These are phyloP conservation scores for Primulina eburnea DNA, from an alignment of 257 asterid species.

Conservation along the genomic window DNA sequence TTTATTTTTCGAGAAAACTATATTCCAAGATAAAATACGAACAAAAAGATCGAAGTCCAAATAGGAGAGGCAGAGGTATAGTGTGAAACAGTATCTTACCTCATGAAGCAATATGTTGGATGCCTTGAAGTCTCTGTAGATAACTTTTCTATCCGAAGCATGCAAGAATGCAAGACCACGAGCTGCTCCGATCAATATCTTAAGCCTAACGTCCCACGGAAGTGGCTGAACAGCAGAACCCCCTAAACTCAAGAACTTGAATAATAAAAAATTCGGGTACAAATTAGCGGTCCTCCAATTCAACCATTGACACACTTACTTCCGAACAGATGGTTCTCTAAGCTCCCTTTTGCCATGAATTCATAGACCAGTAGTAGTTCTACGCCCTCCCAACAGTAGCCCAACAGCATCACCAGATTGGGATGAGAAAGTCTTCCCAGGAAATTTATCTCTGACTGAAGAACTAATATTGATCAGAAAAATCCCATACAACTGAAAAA, in stretches of 20 bases:
- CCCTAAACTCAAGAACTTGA: conserved; percentile 27
- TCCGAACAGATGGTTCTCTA: conserved; percentile 93
- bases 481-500: not conserved
- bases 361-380: conserved; percentile 85
- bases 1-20: no score
- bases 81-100: conserved; percentile 25
- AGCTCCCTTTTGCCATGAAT: conserved; percentile 93
- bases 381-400: conserved; percentile 75
- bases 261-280: no score
- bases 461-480: conserved; percentile 1
- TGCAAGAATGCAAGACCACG: conserved; percentile 54
- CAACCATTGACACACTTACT: conserved; percentile 41
- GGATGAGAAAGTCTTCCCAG: conserved; percentile 84
- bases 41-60: not conserved
- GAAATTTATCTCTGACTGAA: conserved; percentile 75
- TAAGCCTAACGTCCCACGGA: conserved; percentile 46
- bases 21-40: no score
- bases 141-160: conserved; percentile 38
- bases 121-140: conserved; percentile 55
- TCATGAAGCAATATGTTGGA: conserved; percentile 57
- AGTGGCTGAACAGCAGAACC: conserved; percentile 52
- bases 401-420: conserved; percentile 74
- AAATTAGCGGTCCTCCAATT: not conserved
- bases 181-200: conserved; percentile 52
- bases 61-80: not conserved